Percentiles rank a stretch among this genome's conserved stretches.
Evolutionary conservation across 306 rosid genomes (phyloP).

Genomic region (Rubus parviflorus): DNA sequence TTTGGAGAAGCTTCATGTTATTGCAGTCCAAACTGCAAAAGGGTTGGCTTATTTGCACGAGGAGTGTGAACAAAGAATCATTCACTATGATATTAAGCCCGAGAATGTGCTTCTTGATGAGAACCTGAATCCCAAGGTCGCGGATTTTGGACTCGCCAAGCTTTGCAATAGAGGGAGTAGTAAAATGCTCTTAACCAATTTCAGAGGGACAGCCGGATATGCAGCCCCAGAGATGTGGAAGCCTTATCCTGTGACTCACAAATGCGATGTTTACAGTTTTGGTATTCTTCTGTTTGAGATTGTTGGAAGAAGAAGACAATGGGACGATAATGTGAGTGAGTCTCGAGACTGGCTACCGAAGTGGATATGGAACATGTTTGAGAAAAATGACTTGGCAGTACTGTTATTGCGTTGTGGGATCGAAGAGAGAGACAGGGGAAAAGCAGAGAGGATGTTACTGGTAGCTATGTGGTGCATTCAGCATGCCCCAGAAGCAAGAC

Average conservation of each 20-base stretch:
- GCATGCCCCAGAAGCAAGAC: slow-evolving; percentile 13
- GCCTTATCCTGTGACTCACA: slow-evolving; percentile 15
- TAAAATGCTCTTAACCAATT: not conserved
- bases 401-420: slow-evolving; percentile 4
- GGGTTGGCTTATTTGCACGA: slow-evolving; percentile 22
- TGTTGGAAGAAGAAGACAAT: slow-evolving; percentile 14
- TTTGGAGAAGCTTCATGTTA: slow-evolving; percentile 1
- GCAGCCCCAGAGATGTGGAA: slow-evolving; percentile 19
- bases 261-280: not conserved
- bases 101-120: slow-evolving; percentile 7
- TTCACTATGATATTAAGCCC: slow-evolving; percentile 20
- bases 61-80: slow-evolving; percentile 14
- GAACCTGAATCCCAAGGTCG: not conserved
- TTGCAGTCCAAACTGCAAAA: slow-evolving; percentile 12
- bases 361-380: slow-evolving; percentile 10
- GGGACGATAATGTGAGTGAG: not conserved
- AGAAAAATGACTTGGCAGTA: not conserved
- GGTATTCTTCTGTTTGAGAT: slow-evolving; percentile 20
- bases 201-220: slow-evolving; percentile 17
- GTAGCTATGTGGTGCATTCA: slow-evolving; percentile 22
- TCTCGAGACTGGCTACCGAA: slow-evolving; percentile 19
- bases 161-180: not conserved
- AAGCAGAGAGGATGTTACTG: slow-evolving; percentile 11
- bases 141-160: slow-evolving; percentile 17
- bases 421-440: slow-evolving; percentile 5